phyloP scores from a whole-genome alignment of 331 rosid species.

The Prunus yedoensis region DNA sequence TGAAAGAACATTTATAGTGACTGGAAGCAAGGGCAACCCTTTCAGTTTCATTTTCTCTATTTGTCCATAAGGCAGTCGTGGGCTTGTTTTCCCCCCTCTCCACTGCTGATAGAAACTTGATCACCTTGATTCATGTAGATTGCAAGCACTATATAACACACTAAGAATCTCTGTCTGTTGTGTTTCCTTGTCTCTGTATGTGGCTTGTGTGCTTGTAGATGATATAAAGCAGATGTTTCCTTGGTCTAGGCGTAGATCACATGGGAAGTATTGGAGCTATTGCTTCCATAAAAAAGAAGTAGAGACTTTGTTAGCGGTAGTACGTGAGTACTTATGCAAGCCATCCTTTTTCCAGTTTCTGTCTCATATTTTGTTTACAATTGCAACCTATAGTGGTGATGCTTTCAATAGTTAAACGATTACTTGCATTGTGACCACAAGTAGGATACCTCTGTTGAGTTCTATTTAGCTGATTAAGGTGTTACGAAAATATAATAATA shows the following conservation, averaged over 20 bases:
- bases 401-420: background rate
- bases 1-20: conserved; percentile 63
- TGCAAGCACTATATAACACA: background rate
- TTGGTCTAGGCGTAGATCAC: conserved; percentile 82
- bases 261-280: conserved; percentile 87
- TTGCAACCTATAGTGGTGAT: background rate
- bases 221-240: conserved; percentile 58
- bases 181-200: background rate
- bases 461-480: background rate
- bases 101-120: background rate
- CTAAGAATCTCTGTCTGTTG: background rate
- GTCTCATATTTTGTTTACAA: background rate
- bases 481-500: background rate
- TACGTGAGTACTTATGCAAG: too few species aligned
- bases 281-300: conserved; percentile 39
- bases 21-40: conserved; percentile 88
- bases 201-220: background rate
- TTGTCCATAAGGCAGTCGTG: conserved; percentile 8
- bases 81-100: background rate
- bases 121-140: background rate
- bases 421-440: background rate
- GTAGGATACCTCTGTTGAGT: background rate
- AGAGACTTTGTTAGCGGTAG: too few species aligned
- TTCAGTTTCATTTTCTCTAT: conserved; percentile 49
- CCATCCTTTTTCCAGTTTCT: conserved; percentile 22